Evolutionary conservation across 441 rosid species (phyloP), one percentile per base, ranked within the genome.

Genomic region (Populus hybrid): DNA sequence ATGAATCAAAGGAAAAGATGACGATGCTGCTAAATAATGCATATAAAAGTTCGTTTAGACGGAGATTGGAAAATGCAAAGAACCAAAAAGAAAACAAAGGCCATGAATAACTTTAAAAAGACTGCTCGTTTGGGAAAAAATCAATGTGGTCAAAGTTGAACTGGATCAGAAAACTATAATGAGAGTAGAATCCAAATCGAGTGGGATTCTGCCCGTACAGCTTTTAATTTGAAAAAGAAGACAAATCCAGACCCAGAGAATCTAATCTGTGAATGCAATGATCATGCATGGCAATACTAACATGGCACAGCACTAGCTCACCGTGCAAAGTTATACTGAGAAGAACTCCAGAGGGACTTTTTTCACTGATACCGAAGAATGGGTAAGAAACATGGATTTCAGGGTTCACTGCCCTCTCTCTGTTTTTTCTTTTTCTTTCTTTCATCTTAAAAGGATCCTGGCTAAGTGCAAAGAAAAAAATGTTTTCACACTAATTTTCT

Each of bases 41-140:
- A 61, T 40, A 63, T 50, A 40, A 75, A 63, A 77, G 76, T 72
- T 67, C 20, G n/a, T 77, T 68, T 46, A 42, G 36, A 73, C 2
- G 32, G 63, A 67, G 78, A 78, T 79, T 1, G 78, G 32, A 76
- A 76, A 74, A 38, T 78, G 63, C 67, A 76, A 73, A 80, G 80
- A 80, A 76, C 57, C 69, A 77, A 81, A 78, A 82, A 70, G 74
- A 83, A 80, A 78, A 81, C 71, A 82, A 79, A 77, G 67, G 75
- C 75, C 69, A 61, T 32, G 21, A 71, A 63, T 32, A 79, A 70
- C 80, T 77, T 76, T 77, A 77, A 71, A 81, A 80, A 80, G 87
- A 82, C 79, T 72, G 67, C 24, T 75, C 14, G 61, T 69, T 69
- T 71, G 70, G 50, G 74, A 38, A 63, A 70, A 54, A 67, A 30